Conservation (phyloP, 495 filamentous ascomycete genomes). For the Hypoxylon crocopeplum region DNA sequence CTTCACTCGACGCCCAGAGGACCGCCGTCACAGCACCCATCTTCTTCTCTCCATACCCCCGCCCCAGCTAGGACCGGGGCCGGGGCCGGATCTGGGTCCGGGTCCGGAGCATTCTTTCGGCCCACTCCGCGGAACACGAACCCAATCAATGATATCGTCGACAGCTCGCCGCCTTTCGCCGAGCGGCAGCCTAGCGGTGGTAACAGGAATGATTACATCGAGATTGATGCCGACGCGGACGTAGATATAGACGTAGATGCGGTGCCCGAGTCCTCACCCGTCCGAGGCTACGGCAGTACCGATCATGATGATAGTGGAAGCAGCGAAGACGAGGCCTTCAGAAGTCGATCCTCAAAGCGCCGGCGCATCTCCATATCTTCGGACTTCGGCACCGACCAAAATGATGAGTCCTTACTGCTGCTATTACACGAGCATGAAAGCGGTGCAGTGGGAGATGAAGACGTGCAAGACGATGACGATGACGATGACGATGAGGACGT, state of each 20-base stretch:
- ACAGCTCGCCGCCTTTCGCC: constrained; percentile 32
- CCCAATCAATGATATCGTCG: constrained; percentile 30
- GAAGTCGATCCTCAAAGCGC: constrained; percentile 25
- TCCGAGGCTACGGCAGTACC: background rate
- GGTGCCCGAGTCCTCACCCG: constrained; percentile 36
- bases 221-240: constrained; percentile 26
- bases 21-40: constrained; percentile 21
- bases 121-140: constrained; percentile 29
- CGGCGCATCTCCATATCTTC: constrained; percentile 42
- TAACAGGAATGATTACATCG: constrained; percentile 41
- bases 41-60: constrained; percentile 25
- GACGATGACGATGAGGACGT: constrained; percentile 1
- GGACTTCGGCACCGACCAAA: background rate
- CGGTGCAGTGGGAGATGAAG: constrained; percentile 6
- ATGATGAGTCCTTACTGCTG: too few relatives aligned
- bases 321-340: constrained; percentile 10
- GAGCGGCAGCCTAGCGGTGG: background rate
- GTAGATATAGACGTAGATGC: constrained; percentile 32
- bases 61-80: constrained; percentile 27
- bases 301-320: background rate
- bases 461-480: constrained; percentile 3
- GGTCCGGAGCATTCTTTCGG: constrained; percentile 21
- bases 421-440: background rate
- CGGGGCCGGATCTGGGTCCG: constrained; percentile 11
- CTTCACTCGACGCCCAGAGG: constrained; percentile 38